Evolutionary conservation across 2,329 filamentous ascomycete genomes (phyloP).

Genomic region (Verticillium dahliae): DNA sequence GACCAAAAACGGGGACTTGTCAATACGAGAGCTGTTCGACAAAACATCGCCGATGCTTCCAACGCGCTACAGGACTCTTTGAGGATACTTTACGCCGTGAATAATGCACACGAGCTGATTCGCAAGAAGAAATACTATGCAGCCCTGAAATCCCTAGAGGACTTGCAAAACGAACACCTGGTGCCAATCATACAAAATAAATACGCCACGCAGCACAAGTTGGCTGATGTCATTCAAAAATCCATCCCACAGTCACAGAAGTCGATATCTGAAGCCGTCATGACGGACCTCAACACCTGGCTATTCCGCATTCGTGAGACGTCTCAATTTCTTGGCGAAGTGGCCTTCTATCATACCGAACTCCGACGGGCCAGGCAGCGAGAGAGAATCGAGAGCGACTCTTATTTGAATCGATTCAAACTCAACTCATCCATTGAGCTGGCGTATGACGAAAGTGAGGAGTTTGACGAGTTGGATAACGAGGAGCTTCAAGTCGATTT

Average conservation of each 20-base stretch:
- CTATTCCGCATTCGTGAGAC: conserved; percentile 91
- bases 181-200: conserved; percentile 66
- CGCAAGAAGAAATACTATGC: conserved; percentile 93
- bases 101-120: conserved; percentile 87
- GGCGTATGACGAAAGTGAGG: conserved; percentile 89
- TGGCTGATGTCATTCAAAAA: conserved; percentile 92
- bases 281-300: conserved; percentile 96
- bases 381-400: conserved; percentile 69
- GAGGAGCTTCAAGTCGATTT: conserved; percentile 95
- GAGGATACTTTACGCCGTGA: conserved; percentile 85
- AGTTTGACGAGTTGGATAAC: conserved; percentile 92
- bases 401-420: conserved; percentile 75
- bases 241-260: conserved; percentile 91
- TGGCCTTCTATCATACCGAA: conserved; percentile 94
- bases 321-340: conserved; percentile 90
- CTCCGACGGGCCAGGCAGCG: conserved; percentile 77
- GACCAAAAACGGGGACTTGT: conserved; percentile 93
- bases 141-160: conserved; percentile 86
- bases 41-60: conserved; percentile 92
- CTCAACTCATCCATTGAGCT: conserved; percentile 94
- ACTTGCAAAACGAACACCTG: conserved; percentile 92
- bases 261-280: conserved; percentile 91
- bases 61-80: conserved; percentile 85
- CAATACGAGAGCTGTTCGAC: conserved; percentile 82
- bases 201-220: conserved; percentile 88